Conservation (phyloP, 768 basidiomycete genomes). For the Kondoa subrosea region DNA sequence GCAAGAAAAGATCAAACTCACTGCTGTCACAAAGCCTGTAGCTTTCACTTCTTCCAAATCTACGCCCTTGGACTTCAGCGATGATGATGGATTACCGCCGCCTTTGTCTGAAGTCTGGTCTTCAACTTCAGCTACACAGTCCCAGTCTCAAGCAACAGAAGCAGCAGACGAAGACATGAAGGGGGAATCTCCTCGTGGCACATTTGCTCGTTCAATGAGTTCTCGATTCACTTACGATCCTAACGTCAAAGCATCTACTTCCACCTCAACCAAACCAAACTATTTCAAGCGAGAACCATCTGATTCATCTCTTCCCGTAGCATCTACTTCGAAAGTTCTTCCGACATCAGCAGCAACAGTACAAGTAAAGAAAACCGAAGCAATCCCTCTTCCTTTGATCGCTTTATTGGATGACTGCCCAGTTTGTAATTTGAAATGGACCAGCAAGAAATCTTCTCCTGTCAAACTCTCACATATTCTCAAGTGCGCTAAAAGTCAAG, state of each 20-base stretch:
- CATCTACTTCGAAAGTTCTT: not conserved
- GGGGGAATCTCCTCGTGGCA: not conserved
- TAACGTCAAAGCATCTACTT: not conserved
- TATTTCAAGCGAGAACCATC: not conserved
- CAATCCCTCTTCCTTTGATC: not conserved
- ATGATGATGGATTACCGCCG: not conserved
- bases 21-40: not conserved
- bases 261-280: not conserved
- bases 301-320: not conserved
- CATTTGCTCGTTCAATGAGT: not conserved
- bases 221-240: not conserved
- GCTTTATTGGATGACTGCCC: not conserved
- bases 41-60: not conserved
- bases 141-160: not conserved
- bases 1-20: not conserved
- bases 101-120: not conserved
- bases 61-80: too few species aligned
- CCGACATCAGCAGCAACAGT: not conserved
- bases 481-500: not conserved
- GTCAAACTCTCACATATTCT: not conserved
- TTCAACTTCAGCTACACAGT: not conserved
- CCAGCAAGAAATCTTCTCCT: not conserved
- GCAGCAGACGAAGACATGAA: not conserved
- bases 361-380: not conserved
- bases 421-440: not conserved